Evolutionary conservation across 768 basidiomycete genomes (phyloP).

Genomic region (Rhizopogon salebrosus): DNA sequence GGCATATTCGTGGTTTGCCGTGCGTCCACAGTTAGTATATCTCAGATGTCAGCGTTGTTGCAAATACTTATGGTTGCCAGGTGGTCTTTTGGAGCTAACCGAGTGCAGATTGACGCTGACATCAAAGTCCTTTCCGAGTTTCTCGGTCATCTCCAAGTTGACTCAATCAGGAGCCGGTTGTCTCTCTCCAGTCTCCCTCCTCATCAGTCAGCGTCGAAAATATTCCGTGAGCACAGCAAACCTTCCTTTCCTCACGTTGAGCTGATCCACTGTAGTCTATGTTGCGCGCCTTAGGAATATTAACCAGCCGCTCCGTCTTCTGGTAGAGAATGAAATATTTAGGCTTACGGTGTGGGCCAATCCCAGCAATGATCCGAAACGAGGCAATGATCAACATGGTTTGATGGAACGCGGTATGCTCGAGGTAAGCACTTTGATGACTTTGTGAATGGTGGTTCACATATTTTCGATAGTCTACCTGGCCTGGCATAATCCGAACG

Average conservation of each 20-base stretch:
- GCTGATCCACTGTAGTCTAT: conserved; percentile 41
- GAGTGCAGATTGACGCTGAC: conserved; percentile 85
- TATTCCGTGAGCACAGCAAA: conserved; percentile 32
- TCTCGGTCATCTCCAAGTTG: conserved; percentile 67
- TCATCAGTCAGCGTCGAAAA: conserved; percentile 38
- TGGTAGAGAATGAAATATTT: conserved; percentile 88
- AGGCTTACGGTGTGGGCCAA: conserved; percentile 89
- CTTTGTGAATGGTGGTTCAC: neutral
- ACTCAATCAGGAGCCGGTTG: conserved; percentile 55
- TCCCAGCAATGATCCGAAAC: conserved; percentile 69
- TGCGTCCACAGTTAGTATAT: conserved; percentile 76
- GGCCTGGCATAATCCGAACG: conserved; percentile 63
- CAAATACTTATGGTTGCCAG: conserved; percentile 33
- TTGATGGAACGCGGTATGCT: conserved; percentile 53
- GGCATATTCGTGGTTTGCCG: conserved; percentile 91
- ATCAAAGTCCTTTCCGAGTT: conserved; percentile 86
- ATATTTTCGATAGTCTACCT: conserved; percentile 40
- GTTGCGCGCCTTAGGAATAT: conserved; percentile 55
- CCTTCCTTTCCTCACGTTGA: neutral
- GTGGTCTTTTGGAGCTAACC: conserved; percentile 95
- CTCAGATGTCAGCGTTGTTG: neutral
- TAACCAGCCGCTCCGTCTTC: conserved; percentile 70
- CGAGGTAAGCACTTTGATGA: conserved; percentile 42
- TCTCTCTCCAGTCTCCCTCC: conserved; percentile 60
- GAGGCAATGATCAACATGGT: conserved; percentile 56